A percentile compares a stretch with the other conserved stretches of the same genome.
These are phyloP conservation scores for Melocanna baccifera DNA, from an alignment of 176 grass and related monocot genomes.

Conservation along the genomic window DNA sequence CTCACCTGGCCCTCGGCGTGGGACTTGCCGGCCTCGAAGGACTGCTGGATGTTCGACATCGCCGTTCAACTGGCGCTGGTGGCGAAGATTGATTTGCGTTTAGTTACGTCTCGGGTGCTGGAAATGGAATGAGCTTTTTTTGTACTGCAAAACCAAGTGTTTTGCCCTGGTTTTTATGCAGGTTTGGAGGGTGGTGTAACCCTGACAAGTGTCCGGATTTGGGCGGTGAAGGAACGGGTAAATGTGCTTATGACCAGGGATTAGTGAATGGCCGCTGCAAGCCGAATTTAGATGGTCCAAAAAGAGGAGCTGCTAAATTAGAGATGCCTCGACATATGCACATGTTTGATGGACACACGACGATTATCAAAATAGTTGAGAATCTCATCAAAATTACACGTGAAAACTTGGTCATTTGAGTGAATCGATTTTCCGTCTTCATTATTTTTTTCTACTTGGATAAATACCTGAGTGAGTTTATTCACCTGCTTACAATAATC, in stretches of 20 bases:
- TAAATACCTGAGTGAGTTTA: neutral
- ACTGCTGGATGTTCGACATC: slow-evolving; percentile 39
- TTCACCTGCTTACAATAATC: neutral
- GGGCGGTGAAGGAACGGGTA: too few species aligned
- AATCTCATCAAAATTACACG: neutral
- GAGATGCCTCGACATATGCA: too few species aligned
- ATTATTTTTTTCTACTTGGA: neutral
- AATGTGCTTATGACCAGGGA: neutral
- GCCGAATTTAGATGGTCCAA: too few species aligned
- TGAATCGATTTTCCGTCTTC: neutral
- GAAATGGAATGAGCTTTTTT: too few species aligned
- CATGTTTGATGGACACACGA: too few species aligned
- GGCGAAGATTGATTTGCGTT: too few species aligned
- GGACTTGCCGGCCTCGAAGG: slow-evolving; percentile 29
- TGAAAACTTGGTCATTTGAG: neutral
- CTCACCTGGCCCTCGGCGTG: slow-evolving; percentile 29
- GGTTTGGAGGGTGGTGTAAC: neutral
- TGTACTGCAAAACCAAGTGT: neutral
- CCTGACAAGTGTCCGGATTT: neutral
- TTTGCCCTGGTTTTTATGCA: slow-evolving; percentile 4
- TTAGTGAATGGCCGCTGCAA: too few species aligned
- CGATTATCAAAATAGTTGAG: too few species aligned
- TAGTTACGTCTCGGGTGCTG: too few species aligned
- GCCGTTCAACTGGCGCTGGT: too few species aligned
- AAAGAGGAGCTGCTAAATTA: too few species aligned